A percentile compares a stretch with the other conserved stretches of the same genome.
phyloP scores from a whole-genome alignment of 345 rosid species.

The Trapa incisa region DNA sequence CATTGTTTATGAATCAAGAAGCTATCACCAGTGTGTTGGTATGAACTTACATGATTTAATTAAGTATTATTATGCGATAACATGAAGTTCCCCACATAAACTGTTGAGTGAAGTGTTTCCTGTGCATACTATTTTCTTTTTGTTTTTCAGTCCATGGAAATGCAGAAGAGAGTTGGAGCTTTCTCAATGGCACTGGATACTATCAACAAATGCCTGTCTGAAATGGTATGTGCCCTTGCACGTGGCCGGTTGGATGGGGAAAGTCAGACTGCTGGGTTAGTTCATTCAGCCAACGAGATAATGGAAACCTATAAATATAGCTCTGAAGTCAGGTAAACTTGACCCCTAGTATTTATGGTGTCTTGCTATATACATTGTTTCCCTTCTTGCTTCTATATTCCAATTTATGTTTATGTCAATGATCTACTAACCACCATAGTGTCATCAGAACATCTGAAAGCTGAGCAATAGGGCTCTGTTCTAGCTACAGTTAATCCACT shows the following conservation, averaged over 20 bases:
- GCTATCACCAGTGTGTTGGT: background rate
- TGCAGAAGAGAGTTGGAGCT: constrained; percentile 87
- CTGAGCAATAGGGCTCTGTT: background rate
- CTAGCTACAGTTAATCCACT: background rate
- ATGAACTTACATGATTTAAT: background rate
- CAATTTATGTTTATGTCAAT: background rate
- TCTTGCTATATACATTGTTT: background rate
- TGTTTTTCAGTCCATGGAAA: constrained; percentile 60
- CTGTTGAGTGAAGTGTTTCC: background rate
- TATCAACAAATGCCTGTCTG: constrained; percentile 83
- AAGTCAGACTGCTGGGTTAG: constrained; percentile 74
- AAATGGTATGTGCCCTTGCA: constrained; percentile 67
- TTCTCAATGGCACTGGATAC: constrained; percentile 82
- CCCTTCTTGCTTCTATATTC: background rate
- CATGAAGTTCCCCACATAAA: background rate
- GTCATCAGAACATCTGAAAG: background rate
- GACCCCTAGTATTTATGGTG: background rate
- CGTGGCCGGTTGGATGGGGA: constrained; percentile 92
- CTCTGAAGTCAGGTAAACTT: constrained; percentile 66
- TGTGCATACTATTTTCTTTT: background rate
- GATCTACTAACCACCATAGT: background rate
- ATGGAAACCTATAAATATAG: constrained; percentile 70
- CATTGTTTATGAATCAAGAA: too few species aligned
- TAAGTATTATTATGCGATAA: background rate
- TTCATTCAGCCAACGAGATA: constrained; percentile 82